phyloP scores from a whole-genome alignment of 768 basidiomycete genomes.

The Amanita phalloides region DNA sequence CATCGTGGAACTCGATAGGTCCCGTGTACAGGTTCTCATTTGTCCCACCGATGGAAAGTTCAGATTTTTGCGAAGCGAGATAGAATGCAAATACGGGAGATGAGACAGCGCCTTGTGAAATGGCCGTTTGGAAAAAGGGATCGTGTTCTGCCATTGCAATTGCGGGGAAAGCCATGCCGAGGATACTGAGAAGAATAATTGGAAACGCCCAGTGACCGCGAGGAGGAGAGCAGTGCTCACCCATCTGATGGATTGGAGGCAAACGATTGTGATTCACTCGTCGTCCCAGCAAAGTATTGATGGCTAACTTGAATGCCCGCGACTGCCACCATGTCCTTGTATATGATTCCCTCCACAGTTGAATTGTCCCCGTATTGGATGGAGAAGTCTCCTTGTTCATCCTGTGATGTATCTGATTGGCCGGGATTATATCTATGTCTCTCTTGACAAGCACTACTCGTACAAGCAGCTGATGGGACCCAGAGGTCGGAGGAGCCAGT shows the following conservation, averaged over 20 bases:
- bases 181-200: not conserved
- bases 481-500: conserved; percentile 23
- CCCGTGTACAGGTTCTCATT: not conserved
- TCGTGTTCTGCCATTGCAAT: not conserved
- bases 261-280: not conserved
- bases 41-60: not conserved
- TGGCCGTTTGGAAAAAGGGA: not conserved
- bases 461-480: conserved; percentile 16
- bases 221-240: not conserved
- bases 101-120: not conserved
- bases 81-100: not conserved
- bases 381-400: conserved; percentile 14
- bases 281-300: not conserved
- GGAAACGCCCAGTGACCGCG: not conserved
- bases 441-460: conserved; percentile 16
- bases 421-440: conserved; percentile 24
- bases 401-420: conserved; percentile 8
- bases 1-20: not conserved
- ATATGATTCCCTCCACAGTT: conserved; percentile 21
- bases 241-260: not conserved
- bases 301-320: conserved; percentile 12
- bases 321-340: conserved; percentile 28
- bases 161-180: not conserved
- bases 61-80: not conserved
- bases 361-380: conserved; percentile 34